Conservation (phyloP, 768 basidiomycete genomes). For the Termitomyces sp. region DNA sequence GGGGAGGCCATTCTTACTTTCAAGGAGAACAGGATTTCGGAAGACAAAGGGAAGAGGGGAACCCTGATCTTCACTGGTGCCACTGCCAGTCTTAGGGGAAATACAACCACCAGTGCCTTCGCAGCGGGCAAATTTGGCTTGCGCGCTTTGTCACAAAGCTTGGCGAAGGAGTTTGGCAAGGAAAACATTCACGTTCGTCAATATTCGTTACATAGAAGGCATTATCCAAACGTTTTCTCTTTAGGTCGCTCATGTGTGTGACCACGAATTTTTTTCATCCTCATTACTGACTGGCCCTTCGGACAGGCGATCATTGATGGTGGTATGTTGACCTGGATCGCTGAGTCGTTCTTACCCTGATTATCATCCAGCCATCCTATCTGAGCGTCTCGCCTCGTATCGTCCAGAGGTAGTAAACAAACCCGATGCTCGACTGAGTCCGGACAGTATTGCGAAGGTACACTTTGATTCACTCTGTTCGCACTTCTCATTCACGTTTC, state of each 20-base stretch:
- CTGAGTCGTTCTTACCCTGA: not conserved
- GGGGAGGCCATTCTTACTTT: slow-evolving; percentile 57
- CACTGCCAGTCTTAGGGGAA: slow-evolving; percentile 64
- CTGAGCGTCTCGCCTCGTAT: slow-evolving; percentile 24
- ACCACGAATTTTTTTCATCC: not conserved
- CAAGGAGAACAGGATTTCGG: slow-evolving; percentile 51
- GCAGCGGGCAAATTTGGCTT: slow-evolving; percentile 62
- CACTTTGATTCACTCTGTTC: slow-evolving; percentile 11
- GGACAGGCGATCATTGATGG: slow-evolving; percentile 69
- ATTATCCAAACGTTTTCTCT: not conserved
- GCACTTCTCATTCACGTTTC: not conserved
- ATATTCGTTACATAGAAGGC: not conserved
- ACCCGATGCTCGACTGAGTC: slow-evolving; percentile 45
- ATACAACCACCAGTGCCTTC: slow-evolving; percentile 56
- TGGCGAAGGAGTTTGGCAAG: slow-evolving; percentile 73
- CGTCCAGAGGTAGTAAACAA: slow-evolving; percentile 40
- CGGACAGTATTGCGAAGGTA: slow-evolving; percentile 70
- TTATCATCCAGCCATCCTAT: slow-evolving; percentile 29
- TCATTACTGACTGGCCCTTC: not conserved
- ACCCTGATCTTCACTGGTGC: slow-evolving; percentile 73
- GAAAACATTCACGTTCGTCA: slow-evolving; percentile 62
- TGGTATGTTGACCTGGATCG: slow-evolving; percentile 22
- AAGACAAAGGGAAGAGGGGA: slow-evolving; percentile 52
- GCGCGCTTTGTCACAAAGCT: slow-evolving; percentile 63
- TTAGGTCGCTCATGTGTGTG: slow-evolving; percentile 67